Base-by-base conservation (phyloP, 805 yeast species). In the Ogataea siamensis region DNA sequence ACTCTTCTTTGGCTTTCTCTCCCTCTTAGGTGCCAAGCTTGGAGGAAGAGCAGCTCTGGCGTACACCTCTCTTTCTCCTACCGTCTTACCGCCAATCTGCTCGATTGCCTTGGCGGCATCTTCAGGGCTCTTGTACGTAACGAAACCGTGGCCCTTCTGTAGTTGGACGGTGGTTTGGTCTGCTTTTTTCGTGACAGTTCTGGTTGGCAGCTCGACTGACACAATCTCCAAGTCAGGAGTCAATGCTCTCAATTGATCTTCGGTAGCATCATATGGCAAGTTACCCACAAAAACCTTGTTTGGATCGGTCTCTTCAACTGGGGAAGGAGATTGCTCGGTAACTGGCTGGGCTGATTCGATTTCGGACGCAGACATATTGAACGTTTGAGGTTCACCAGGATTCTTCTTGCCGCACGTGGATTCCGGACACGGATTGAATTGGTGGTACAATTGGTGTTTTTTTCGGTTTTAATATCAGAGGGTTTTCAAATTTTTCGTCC, bases 101-200 rank as follows among this genome's bases (percentile, higher is more conserved):
- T 42, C 49, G 19, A 59, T 76, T n/a, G 95, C 96, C 57, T 69
- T 66, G 53, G 73, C 63, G 54, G 87, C 95, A 30, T 71, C 70
- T 34, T 74, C 83, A 48, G 79, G 76, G 42, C 71, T 64, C 34
- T 75, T 68, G 48, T 81, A 78, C 47, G 73, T 74, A 46, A 79
- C 75, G 55, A 82, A 76, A 1, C 71, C 78, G 45, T 50, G 55
- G 31, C 67, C 66, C 39, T 54, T 54, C 5, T 61, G 54, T 28
- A 53, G 54, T 28, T 49, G 43, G 23, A 56, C 47, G 8, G 37
- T 45, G 19, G 51, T 44, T 24, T 53, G 53, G 29, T 47, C 33
- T 14, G 40, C 49, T 43, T 52, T 51, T 37, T 54, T 47, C 40
- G 47, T 47, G 29, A 43, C 55, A 22, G 45, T 43, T 43, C 55